phyloP scores from a whole-genome alignment of 2,329 filamentous ascomycete species.

The Diplodia seriata region DNA sequence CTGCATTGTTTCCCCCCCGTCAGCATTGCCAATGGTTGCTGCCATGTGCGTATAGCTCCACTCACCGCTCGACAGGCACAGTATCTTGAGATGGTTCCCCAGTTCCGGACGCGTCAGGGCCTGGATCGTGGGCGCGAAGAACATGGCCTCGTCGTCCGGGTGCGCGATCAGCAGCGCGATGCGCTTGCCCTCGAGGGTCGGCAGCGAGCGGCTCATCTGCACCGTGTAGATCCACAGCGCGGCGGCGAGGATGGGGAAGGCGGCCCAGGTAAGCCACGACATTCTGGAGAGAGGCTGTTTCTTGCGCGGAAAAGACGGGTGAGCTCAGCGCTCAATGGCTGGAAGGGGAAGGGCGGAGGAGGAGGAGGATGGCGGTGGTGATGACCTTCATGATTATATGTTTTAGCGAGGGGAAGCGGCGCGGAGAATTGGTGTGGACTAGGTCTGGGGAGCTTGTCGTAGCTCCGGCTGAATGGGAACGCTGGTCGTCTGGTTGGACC shows the following conservation, averaged over 20 bases:
- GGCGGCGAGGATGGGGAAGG: slow-evolving; percentile 52
- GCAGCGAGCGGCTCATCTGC: slow-evolving; percentile 60
- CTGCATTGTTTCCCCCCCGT: slow-evolving; percentile 49
- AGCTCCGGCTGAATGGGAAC: slow-evolving; percentile 17
- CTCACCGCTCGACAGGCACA: slow-evolving; percentile 86
- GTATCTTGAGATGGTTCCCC: slow-evolving; percentile 90
- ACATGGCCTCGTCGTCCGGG: slow-evolving; percentile 99
- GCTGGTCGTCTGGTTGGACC: slow-evolving; percentile 21
- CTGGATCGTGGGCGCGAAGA: slow-evolving; percentile 89
- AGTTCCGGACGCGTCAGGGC: slow-evolving; percentile 80
- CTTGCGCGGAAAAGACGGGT: background rate
- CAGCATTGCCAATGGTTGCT: slow-evolving; percentile 17
- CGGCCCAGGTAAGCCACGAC: slow-evolving; percentile 50
- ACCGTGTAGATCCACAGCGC: slow-evolving; percentile 57
- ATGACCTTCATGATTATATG: slow-evolving; percentile 20
- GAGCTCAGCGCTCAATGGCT: slow-evolving; percentile 22
- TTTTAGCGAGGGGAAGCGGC: background rate
- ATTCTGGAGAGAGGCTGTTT: slow-evolving; percentile 40
- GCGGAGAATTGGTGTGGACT: slow-evolving; percentile 6
- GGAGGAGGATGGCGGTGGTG: slow-evolving; percentile 10
- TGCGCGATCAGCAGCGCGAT: slow-evolving; percentile 94
- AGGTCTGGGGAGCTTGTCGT: slow-evolving; percentile 6
- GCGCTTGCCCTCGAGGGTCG: slow-evolving; percentile 77
- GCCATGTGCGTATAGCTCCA: slow-evolving; percentile 14
- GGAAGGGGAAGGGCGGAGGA: background rate